Evolutionary conservation across 2,329 filamentous ascomycete species (phyloP), one percentile per base, ranked within the genome.

Genomic region (Trichoderma sp.): DNA sequence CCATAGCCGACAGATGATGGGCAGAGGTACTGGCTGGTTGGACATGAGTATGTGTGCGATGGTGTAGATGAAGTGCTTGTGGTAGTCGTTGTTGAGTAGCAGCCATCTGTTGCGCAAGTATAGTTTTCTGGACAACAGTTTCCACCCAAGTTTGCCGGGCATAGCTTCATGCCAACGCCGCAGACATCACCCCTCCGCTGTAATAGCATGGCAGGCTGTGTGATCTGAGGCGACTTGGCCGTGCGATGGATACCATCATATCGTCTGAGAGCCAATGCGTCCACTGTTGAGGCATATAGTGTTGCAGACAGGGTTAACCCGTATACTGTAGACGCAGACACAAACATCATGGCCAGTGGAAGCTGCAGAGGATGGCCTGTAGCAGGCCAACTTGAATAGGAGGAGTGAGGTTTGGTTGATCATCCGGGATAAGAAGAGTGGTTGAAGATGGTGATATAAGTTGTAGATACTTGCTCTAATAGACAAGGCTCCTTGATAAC

Each of bases 1-100:
- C 89, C 89, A 75, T 86, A 88, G 69, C 86, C 86, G 4, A 88
- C 77, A 1, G 87, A 88, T 6, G 86, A 78, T 1, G 90, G 86
- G 75, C 90, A 91, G 4, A 86, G 82, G 73, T 85, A 87, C 64
- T 86, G 88, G 75, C 82, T 84, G 2, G 82, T 77, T 6, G 85
- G 85, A 71, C 89, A 91, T 18, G 81, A 83, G 74, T 83, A 81
- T 8, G 83, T 84, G 35, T 81, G 82, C 0, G 85, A 80, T 6
- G 82, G 80, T 11, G 2, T 31, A 12, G 84, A 82, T 1, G 88
- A 86, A 0, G 85, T 84, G 6, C 84, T 83, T 14, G 86, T 83
- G 14, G 83, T 85, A 50, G 82, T 85, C 0, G 86, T 86, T 5
- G 87, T 87, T 14, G 86, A 86, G 78, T 85, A 85, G 76, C 88